A percentile compares a stretch with the other conserved stretches of the same genome.
Evolutionary conservation across 2,329 filamentous ascomycete genomes (phyloP).

Genomic region (Scopulariopsis brevicaulis): DNA sequence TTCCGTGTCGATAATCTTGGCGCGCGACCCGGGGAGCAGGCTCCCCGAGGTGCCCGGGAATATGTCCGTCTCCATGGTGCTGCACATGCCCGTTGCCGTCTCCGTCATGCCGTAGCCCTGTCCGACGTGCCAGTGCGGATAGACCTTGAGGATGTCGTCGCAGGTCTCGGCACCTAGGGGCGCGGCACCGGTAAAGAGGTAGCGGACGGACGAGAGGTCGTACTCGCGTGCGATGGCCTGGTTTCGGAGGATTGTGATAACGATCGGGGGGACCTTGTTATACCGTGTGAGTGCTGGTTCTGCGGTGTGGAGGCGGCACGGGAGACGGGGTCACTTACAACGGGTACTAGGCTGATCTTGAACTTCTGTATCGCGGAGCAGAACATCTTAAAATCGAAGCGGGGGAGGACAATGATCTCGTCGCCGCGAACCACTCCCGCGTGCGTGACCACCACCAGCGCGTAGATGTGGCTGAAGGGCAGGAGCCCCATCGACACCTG

Average conservation of each 20-base stretch:
- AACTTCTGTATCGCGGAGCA: slow-evolving; percentile 54
- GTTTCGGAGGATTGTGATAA: slow-evolving; percentile 61
- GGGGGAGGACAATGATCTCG: slow-evolving; percentile 58
- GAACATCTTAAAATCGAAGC: slow-evolving; percentile 61
- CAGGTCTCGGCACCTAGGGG: slow-evolving; percentile 62
- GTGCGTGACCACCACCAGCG: slow-evolving; percentile 60
- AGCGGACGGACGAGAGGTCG: slow-evolving; percentile 55
- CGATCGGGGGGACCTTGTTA: slow-evolving; percentile 58
- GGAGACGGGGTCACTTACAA: slow-evolving; percentile 34
- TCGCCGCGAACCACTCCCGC: slow-evolving; percentile 59
- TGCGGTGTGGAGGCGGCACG: neutral
- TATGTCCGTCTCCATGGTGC: slow-evolving; percentile 45
- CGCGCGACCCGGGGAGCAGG: slow-evolving; percentile 51
- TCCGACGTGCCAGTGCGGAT: slow-evolving; percentile 52
- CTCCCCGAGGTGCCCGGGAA: slow-evolving; percentile 59
- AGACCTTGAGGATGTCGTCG: slow-evolving; percentile 45
- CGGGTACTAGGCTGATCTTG: slow-evolving; percentile 54
- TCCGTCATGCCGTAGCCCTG: slow-evolving; percentile 74
- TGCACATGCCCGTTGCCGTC: slow-evolving; percentile 54
- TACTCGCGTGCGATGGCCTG: slow-evolving; percentile 46
- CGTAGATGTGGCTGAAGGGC: slow-evolving; percentile 75
- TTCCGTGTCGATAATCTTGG: slow-evolving; percentile 53
- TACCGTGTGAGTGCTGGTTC: neutral
- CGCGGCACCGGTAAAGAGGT: slow-evolving; percentile 62
- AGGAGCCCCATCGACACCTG: slow-evolving; percentile 54